A percentile compares a stretch with the other conserved stretches of the same genome.
Conservation (phyloP, 805 yeast genomes). For the Cephaloascus albidus region DNA sequence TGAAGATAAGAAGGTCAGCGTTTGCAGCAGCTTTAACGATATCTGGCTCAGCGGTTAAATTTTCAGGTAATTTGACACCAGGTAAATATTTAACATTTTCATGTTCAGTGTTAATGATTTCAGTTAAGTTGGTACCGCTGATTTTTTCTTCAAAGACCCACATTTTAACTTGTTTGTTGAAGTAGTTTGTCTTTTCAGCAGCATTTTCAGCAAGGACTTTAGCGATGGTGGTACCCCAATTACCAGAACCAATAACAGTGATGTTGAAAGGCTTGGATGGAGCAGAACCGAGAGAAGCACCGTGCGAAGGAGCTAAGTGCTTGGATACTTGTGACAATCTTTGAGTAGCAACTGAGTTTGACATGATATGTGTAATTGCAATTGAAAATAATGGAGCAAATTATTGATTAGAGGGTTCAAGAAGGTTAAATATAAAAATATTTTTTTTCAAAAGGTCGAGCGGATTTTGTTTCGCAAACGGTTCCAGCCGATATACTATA, state of each 20-base stretch:
- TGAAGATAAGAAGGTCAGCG: constrained; percentile 34
- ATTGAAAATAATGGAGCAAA: not conserved
- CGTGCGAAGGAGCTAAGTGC: not conserved
- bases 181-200: constrained; percentile 25
- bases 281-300: too few species aligned
- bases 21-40: constrained; percentile 25
- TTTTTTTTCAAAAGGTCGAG: too few species aligned
- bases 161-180: constrained; percentile 29
- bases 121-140: constrained; percentile 30
- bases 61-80: constrained; percentile 28
- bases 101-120: constrained; percentile 30
- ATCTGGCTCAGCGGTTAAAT: constrained; percentile 30
- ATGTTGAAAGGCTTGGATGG: constrained; percentile 18
- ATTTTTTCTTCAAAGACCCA: constrained; percentile 35
- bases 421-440: too few species aligned
- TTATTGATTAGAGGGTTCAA: too few species aligned
- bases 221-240: constrained; percentile 40
- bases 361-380: constrained; percentile 1
- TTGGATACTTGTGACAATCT: not conserved
- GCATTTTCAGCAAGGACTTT: constrained; percentile 35
- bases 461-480: too few species aligned
- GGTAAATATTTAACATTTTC: constrained; percentile 36
- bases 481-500: too few species aligned
- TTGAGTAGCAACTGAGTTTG: constrained; percentile 1
- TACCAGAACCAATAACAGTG: constrained; percentile 35